These are phyloP conservation scores for Fusarium sulawesiense DNA, from an alignment of 2,329 filamentous ascomycete species.

Conservation along the genomic window DNA sequence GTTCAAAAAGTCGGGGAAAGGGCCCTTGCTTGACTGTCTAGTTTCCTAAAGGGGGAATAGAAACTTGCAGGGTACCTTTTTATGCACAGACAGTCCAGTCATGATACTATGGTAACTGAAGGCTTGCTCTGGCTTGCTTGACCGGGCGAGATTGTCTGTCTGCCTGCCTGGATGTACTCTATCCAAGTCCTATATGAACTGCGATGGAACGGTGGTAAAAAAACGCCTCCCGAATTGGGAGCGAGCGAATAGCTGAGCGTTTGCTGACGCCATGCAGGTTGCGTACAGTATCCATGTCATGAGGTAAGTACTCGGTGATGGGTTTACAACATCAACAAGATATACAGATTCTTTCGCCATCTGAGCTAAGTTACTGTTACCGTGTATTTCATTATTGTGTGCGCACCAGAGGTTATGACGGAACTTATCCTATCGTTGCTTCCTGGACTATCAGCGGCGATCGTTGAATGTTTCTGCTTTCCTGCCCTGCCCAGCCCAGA, in stretches of 20 bases:
- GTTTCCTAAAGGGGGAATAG: slow-evolving; percentile 26
- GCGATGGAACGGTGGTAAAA: neutral
- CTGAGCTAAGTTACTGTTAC: neutral
- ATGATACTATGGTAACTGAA: neutral
- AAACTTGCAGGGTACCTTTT: slow-evolving; percentile 20
- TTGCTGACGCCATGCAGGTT: slow-evolving; percentile 40
- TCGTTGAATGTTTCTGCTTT: slow-evolving; percentile 24
- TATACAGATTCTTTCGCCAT: slow-evolving; percentile 38
- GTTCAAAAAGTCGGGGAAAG: slow-evolving; percentile 17
- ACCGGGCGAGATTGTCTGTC: neutral
- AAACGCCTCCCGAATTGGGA: slow-evolving; percentile 30
- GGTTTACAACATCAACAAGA: slow-evolving; percentile 10
- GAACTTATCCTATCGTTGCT: slow-evolving; percentile 22
- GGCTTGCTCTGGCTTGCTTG: slow-evolving; percentile 2
- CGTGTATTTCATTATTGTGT: neutral
- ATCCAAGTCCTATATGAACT: neutral
- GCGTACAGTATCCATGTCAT: slow-evolving; percentile 9
- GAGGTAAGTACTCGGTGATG: neutral
- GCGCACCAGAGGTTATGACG: neutral
- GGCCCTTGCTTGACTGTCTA: neutral
- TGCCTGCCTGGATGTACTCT: neutral
- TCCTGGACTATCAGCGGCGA: slow-evolving; percentile 15
- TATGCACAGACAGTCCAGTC: neutral
- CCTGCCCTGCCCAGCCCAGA: neutral
- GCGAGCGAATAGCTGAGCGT: slow-evolving; percentile 32